A percentile compares a stretch with the other conserved stretches of the same genome.
These are phyloP conservation scores for Chaetomium cochliodes DNA, from an alignment of 495 filamentous ascomycete genomes.

Conservation along the genomic window DNA sequence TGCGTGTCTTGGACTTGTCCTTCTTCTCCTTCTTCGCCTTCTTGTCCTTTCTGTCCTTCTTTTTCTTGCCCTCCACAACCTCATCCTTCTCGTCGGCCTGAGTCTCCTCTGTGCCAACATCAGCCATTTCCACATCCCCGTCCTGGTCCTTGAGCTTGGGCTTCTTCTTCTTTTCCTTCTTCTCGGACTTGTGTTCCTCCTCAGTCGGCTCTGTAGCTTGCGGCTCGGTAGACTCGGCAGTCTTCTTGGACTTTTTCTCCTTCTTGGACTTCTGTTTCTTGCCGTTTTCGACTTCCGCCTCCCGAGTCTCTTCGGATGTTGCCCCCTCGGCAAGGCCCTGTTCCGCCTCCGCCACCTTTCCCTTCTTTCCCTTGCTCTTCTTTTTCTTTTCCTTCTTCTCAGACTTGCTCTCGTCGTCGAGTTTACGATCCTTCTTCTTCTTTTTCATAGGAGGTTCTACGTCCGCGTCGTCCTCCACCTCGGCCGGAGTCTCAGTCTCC, in stretches of 20 bases:
- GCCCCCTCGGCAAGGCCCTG: neutral
- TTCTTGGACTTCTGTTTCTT: constrained; percentile 5
- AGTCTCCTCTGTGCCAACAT: constrained; percentile 5
- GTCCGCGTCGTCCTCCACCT: constrained; percentile 21
- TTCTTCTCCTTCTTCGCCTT: constrained; percentile 23
- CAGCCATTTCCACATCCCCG: constrained; percentile 13
- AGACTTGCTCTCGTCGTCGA: constrained; percentile 25
- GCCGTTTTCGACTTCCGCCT: neutral
- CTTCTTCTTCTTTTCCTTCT: constrained; percentile 6
- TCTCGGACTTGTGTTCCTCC: constrained; percentile 3
- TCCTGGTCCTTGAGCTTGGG: constrained; percentile 16
- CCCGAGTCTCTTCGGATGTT: neutral
- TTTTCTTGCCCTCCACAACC: constrained; percentile 22
- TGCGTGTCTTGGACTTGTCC: constrained; percentile 22
- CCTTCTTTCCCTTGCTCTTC: constrained; percentile 13
- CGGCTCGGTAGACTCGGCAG: constrained; percentile 3
- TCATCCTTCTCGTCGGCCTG: constrained; percentile 11
- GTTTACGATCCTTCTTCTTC: constrained; percentile 34
- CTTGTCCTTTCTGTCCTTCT: constrained; percentile 13
- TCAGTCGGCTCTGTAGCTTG: neutral
- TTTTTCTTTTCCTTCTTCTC: constrained; percentile 22
- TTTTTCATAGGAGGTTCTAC: constrained; percentile 37
- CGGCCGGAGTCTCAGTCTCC: constrained; percentile 14
- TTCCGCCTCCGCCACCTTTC: constrained; percentile 7
- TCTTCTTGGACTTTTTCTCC: constrained; percentile 12